Evolutionary conservation across 2,329 filamentous ascomycete species (phyloP).

Genomic region (Purpureocillium takamizusanense): DNA sequence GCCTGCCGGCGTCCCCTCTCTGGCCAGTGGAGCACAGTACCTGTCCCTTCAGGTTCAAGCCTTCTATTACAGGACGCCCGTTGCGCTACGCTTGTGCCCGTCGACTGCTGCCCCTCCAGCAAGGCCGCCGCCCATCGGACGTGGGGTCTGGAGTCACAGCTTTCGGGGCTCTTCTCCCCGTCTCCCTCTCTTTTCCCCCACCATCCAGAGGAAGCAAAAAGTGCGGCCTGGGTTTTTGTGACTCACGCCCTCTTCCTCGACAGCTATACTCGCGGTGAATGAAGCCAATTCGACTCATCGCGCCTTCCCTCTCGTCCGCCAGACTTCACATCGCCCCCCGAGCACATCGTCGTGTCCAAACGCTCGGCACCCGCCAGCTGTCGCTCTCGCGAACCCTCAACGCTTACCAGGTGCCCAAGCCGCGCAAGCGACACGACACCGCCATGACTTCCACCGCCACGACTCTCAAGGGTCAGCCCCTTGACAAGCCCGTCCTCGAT

Average conservation of each 20-base stretch:
- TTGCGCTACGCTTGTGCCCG: no score
- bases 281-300: constrained; percentile 14
- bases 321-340: constrained; percentile 5
- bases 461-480: constrained; percentile 80
- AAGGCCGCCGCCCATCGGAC: not conserved
- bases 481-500: constrained; percentile 76
- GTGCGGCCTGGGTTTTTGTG: constrained; percentile 15
- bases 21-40: no score
- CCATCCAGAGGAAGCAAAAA: constrained; percentile 10
- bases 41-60: no score
- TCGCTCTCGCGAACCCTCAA: constrained; percentile 17
- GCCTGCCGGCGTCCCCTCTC: not conserved
- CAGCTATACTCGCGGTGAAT: constrained; percentile 12
- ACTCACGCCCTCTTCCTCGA: constrained; percentile 15
- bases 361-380: constrained; percentile 16
- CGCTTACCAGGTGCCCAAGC: constrained; percentile 18
- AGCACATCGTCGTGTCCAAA: constrained; percentile 10
- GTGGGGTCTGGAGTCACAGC: constrained; percentile 1
- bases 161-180: constrained; percentile 4
- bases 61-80: no score
- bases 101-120: not conserved
- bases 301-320: constrained; percentile 4
- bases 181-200: constrained; percentile 7
- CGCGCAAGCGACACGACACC: constrained; percentile 12
- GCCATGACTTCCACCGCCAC: constrained; percentile 48